These are phyloP conservation scores for Penicillium sp. DNA, from an alignment of 2,329 filamentous ascomycete species.

Conservation along the genomic window DNA sequence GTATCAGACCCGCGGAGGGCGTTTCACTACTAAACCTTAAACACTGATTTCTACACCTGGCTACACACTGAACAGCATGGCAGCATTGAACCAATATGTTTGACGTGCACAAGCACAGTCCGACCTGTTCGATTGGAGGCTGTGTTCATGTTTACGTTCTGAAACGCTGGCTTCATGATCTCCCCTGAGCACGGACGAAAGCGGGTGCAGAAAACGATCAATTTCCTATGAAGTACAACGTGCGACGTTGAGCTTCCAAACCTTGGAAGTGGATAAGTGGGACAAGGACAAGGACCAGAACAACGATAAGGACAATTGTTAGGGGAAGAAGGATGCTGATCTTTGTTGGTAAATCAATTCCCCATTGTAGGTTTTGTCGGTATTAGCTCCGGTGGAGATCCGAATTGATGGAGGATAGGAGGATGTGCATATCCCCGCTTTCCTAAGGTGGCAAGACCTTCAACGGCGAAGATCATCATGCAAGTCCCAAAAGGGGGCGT, in stretches of 20 bases:
- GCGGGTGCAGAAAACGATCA: background rate
- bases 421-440: background rate
- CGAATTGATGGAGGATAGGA: background rate
- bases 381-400: background rate
- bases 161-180: background rate
- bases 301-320: background rate
- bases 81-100: background rate
- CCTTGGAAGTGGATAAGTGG: background rate
- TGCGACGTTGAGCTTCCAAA: background rate
- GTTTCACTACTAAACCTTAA: background rate
- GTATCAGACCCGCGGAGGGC: background rate
- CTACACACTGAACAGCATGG: background rate
- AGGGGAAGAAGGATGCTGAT: background rate
- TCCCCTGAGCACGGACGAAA: background rate
- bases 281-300: background rate
- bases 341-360: background rate
- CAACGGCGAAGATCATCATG: slow-evolving; percentile 5
- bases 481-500: background rate
- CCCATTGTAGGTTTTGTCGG: background rate
- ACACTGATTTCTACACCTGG: background rate
- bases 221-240: too few species aligned
- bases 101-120: background rate
- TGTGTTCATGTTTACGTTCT: background rate
- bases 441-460: background rate
- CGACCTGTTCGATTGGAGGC: background rate